phyloP scores from a whole-genome alignment of 305 asterid species.

The Withania somnifera region DNA sequence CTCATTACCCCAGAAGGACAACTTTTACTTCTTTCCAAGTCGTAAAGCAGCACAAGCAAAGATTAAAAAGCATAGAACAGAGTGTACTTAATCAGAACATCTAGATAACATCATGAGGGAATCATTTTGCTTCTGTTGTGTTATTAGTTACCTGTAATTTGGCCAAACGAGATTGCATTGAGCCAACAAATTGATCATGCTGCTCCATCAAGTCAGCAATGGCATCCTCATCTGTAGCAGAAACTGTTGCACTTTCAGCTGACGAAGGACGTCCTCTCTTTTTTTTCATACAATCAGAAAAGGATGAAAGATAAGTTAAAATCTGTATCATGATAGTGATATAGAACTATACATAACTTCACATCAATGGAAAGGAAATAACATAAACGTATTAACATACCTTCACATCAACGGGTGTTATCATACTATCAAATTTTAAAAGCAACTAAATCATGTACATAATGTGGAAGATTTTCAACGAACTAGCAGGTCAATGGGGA shows the following conservation, averaged over 20 bases:
- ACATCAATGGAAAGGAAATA: neutral
- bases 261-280: slow-evolving; percentile 46
- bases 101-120: neutral
- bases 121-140: neutral
- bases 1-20: neutral
- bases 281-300: slow-evolving; percentile 14
- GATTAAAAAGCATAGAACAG: neutral
- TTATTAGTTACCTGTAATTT: slow-evolving; percentile 59
- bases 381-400: neutral
- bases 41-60: neutral
- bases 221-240: slow-evolving; percentile 73
- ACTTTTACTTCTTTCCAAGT: neutral
- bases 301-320: slow-evolving; percentile 1
- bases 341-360: slow-evolving; percentile 1
- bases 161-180: slow-evolving; percentile 78
- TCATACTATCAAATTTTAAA: neutral
- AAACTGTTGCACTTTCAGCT: slow-evolving; percentile 52
- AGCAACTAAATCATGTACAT: neutral
- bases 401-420: neutral
- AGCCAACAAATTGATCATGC: slow-evolving; percentile 69
- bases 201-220: slow-evolving; percentile 63
- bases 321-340: neutral
- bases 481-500: neutral
- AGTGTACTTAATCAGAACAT: neutral
- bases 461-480: neutral